Evolutionary conservation across 2,329 filamentous ascomycete species (phyloP).

Genomic region (Botryotinia convoluta): DNA sequence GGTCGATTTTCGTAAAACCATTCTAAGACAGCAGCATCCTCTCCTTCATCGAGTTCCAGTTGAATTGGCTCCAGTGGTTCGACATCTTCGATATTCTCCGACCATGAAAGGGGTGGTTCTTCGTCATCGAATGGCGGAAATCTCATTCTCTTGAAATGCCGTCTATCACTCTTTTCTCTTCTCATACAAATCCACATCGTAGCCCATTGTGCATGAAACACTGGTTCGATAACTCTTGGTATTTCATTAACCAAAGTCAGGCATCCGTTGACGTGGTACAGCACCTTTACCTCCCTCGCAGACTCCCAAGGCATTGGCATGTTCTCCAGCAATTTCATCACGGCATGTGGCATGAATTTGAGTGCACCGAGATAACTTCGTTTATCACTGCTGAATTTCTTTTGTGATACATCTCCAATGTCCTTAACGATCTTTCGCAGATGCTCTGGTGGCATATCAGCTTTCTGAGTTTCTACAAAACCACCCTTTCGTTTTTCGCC

Average conservation of each 20-base stretch:
- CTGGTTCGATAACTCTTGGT: constrained; percentile 92
- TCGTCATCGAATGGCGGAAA: constrained; percentile 99
- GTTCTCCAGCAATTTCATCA: constrained; percentile 94
- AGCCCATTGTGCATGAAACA: constrained; percentile 98
- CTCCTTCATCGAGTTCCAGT: constrained; percentile 93
- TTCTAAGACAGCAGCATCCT: constrained; percentile 87
- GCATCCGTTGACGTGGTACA: constrained; percentile 98
- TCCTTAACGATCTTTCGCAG: constrained; percentile 97
- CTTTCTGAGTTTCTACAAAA: constrained; percentile 97
- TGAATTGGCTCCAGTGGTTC: constrained; percentile 97
- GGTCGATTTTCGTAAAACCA: constrained; percentile 98
- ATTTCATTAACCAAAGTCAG: constrained; percentile 95
- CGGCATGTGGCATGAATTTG: constrained; percentile 99
- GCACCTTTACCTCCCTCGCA: constrained; percentile 89
- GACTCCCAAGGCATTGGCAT: constrained; percentile 99
- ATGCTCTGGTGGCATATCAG: constrained; percentile 98
- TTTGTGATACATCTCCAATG: constrained; percentile 98
- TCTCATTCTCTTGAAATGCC: constrained; percentile 97
- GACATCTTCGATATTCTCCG: constrained; percentile 97
- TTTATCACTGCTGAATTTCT: constrained; percentile 99
- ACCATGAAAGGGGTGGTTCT: constrained; percentile 95
- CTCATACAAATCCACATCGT: constrained; percentile 99
- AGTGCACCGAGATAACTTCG: constrained; percentile 93
- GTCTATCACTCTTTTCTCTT: constrained; percentile 91
- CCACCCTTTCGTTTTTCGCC: constrained; percentile 96